Percentiles rank a stretch among this genome's conserved stretches.
These are phyloP conservation scores for Gymnopilus dilepis DNA, from an alignment of 768 basidiomycete species.

Conservation along the genomic window DNA sequence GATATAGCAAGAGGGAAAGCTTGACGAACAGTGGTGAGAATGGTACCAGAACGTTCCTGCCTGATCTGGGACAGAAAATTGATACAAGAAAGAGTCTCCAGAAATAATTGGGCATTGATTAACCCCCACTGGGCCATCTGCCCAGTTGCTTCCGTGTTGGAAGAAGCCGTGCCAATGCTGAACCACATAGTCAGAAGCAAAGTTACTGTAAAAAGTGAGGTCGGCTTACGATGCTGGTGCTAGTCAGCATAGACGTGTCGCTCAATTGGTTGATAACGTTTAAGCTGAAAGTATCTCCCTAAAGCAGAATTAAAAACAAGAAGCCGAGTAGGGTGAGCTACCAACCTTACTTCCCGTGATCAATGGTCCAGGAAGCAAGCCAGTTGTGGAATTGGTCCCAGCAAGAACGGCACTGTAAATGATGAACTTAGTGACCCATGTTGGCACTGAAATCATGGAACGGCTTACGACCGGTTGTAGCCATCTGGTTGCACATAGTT, in stretches of 20 bases:
- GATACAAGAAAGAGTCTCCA: conserved; percentile 38
- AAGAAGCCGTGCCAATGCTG: conserved; percentile 54
- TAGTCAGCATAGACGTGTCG: conserved; percentile 42
- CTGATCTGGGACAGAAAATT: conserved; percentile 33
- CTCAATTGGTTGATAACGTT: conserved; percentile 46
- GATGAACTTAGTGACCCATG: neutral
- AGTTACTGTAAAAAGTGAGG: neutral
- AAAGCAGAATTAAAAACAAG: conserved; percentile 13
- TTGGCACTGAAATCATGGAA: neutral
- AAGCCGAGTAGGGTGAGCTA: neutral
- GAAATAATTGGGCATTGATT: conserved; percentile 49
- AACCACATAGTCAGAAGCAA: neutral
- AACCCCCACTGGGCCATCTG: conserved; percentile 44
- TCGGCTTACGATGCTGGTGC: conserved; percentile 36
- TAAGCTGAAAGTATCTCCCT: conserved; percentile 39
- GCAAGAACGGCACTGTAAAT: conserved; percentile 30
- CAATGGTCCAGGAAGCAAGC: conserved; percentile 31
- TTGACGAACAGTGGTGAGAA: conserved; percentile 39
- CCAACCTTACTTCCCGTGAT: conserved; percentile 31
- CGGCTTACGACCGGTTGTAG: conserved; percentile 38
- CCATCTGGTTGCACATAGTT: conserved; percentile 57
- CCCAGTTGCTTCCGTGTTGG: conserved; percentile 40
- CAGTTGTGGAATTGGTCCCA: conserved; percentile 19
- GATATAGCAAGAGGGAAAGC: no score
- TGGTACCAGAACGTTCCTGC: conserved; percentile 55